Evolutionary conservation across 495 filamentous ascomycete genomes (phyloP), one percentile per base, ranked within the genome.

Genomic region (Acidomyces sp.): DNA sequence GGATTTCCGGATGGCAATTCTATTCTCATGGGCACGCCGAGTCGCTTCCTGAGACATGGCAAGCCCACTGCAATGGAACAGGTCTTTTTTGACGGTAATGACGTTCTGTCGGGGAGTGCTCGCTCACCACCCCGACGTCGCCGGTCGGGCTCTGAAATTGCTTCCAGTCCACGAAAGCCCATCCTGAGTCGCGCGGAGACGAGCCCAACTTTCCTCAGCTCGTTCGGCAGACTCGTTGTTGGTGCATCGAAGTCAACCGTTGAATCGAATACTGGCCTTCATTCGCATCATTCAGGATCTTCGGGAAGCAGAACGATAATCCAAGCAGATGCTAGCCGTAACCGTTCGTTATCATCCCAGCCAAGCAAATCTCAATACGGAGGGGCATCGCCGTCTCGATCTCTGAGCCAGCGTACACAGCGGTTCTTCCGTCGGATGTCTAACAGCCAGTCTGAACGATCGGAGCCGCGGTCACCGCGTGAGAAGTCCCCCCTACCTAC

Each of bases 1-100:
- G 50, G 41, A 18, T 54, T 51, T 32, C 51, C 51, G 13, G 46
- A 48, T 34, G 51, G 51, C 39, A 47, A 39, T 38, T 50, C 46
- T 9, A 39, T 54, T 17, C 28, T 42, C 20, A 33, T 33, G 23
- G 52, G 52, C 25, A 51, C 48, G 10, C 52, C 52, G 5, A 51
- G 48, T 24, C 46, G 52, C 9, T 55, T 55, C 27, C 31, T 45
- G 11, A 43, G 48, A 22, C 45, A 43, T 24, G 37, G 34, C 16
- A 12, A 30, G 12, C 36, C 52, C 11, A 17, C 35, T 11, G 27
- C 16, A 13, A 19, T 39, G 7, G 31, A 16, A 7, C 32, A 21
- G 20, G 29, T 37, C 15, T 21, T 45, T 3, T 37, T 41, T 28
- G 24, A 43, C 15, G 27, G 18, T 13, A 46, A 38, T 25, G 39